A percentile compares a stretch with the other conserved stretches of the same genome.
Conservation (phyloP, 108 stramenopile species). For the Pseudonitzschia multistriata region DNA sequence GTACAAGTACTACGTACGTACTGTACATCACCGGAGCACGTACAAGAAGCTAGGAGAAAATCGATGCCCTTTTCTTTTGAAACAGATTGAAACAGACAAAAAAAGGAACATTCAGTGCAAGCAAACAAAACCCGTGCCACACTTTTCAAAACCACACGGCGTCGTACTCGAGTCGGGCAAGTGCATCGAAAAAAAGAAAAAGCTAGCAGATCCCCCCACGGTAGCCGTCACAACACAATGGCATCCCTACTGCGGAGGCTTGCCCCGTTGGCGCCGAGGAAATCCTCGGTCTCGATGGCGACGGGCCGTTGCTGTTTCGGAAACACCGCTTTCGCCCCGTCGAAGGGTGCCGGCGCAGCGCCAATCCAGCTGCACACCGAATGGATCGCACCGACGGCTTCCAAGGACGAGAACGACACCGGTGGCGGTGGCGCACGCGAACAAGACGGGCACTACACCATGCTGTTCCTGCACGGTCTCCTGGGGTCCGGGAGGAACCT, state of each 20-base stretch:
- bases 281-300: neutral
- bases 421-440: neutral
- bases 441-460: neutral
- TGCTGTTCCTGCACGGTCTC: constrained; percentile 82
- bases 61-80: too few species aligned
- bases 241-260: neutral
- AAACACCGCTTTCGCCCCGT: neutral
- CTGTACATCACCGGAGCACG: too few species aligned
- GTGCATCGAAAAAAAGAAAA: too few species aligned
- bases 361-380: neutral
- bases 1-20: too few species aligned
- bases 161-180: too few species aligned
- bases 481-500: constrained; percentile 80
- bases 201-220: too few species aligned
- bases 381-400: neutral
- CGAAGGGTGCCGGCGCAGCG: neutral
- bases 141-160: too few species aligned
- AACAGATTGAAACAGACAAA: too few species aligned
- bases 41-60: too few species aligned
- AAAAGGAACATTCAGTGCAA: too few species aligned
- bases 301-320: neutral
- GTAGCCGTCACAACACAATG: too few species aligned
- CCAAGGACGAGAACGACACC: neutral
- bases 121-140: too few species aligned
- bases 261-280: neutral